Base-by-base conservation (phyloP, 2,329 filamentous ascomycete genomes). In the Trichoderma arundinaceum region DNA sequence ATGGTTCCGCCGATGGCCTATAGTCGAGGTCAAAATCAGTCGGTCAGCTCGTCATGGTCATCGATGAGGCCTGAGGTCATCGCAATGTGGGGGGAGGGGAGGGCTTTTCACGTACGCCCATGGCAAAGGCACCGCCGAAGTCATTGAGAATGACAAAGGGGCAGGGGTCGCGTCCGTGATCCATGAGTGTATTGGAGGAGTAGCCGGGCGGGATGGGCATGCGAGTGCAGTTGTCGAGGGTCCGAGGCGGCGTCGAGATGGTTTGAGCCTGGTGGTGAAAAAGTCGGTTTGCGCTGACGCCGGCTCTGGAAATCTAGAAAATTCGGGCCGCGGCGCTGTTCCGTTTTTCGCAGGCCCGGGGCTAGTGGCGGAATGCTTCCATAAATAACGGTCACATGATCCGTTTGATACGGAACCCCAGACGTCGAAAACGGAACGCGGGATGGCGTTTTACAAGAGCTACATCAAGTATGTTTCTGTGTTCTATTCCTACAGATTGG, bases 141-240 rank as follows among this genome's bases (percentile, higher is more conserved):
- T 99, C 95, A 81, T 94, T 97, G 72, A 98, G 86, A 71, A 95
- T 91, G 75, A 98, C 94, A 90, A 90, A 98, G 65, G 95, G 95
- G 81, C 95, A 98, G 69, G 95, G 95, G 81, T 98, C 95, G 82
- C 95, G 88, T 70, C 92, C 91, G 85, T 98, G 95, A 88, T 99
- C 94, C 65, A 67, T 67, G 61, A 46, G 33, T 67, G 57, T 19
- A 17, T 12, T 51, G 9, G 39, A 51, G 43, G 7, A 28, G 33
- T 17, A 15, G 13, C 39, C 28, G 44, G n/a, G 56, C n/a, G 10
- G 32, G 52, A 32, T 4, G 22, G 22, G 22, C 22, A 28, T 28
- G 22, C 7, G 13, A 19, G 32, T 39, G 17, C 35, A 15, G 22
- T 38, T 41, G 43, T n/a, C 1, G 51, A 6, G 33, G 35, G 39